Base-by-base conservation (phyloP, 2,329 filamentous ascomycete species). In the Paraconiothyrium brasiliense region DNA sequence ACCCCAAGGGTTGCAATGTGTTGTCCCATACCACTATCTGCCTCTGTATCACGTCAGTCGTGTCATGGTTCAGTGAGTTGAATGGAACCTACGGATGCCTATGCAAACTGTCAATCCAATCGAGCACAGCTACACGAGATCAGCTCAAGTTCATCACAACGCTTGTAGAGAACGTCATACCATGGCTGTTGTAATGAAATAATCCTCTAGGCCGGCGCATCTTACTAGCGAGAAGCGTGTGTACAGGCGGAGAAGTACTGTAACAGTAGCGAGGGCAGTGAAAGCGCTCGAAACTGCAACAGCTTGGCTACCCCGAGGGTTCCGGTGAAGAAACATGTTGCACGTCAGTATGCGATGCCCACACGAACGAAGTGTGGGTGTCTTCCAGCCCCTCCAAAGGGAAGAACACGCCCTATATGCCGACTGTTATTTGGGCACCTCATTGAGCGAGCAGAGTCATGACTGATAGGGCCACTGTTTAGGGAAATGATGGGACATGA, bases 211-310 rank as follows among this genome's bases (percentile, higher is more conserved):
- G 6, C 72, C 71, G 3, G 66, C 57, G 56, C 66, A 67, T 10
- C 69, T 70, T n/a, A 76, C 69, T 13, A 76, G 52, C 27, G 68
- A 74, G 50, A 74, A 64, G 10, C 74, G 71, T 34, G 74, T 74
- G 39, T 75, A 76, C 7, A 76, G 35, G 9, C 74, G 70, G 9
- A 76, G 60, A 5, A 52, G 20, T n/a, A 75, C 71, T 41, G 64
- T 54, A 16, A 73, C 14, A 20, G 59, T 43, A 14, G 74, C 72
- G 9, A 76, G 43, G n/a, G 54, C 61, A n/a, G 69, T 74, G 59
- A 76, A 76, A 0, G 65, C 65, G n/a, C 64, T 52, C 10, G 72
- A 71, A 1, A 72, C 57, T 24, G 64, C 46, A 24, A 76, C 41
- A 6, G 73, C 70, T 54, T 71, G 63, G 24, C 43, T 44, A 22